Evolutionary conservation across 1,284 basidiomycete species (phyloP), one percentile per base, ranked within the genome.

Genomic region (Irpex sp.): DNA sequence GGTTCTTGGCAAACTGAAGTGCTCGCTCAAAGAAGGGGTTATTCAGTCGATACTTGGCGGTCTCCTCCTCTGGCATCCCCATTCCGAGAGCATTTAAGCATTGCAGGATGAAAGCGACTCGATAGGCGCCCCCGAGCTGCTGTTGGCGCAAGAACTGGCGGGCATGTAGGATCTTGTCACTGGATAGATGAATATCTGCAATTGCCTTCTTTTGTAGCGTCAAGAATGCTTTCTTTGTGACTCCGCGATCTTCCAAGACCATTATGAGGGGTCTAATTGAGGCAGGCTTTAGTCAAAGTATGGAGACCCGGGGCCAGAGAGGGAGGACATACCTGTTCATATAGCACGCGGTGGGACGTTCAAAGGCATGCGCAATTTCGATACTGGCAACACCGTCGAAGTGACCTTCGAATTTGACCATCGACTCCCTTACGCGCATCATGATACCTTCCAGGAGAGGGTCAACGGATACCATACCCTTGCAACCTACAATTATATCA

Each of bases 391-490:
- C 16, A 8, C 21, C 52, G 8, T 33, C 52, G 33, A 54, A 54
- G 6, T 16, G 16, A 54, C 52, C 80, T 5, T 80, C 72, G 65
- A 91, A 93, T 67, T 93, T 93, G 52, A 79, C 79, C 89, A 92
- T 91, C 0, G 87, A 89, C 5, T 78, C 73, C 33, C 90, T 77
- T 12, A 91, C 69, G 14, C 83, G 77, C 84, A 92, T 88, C 36
- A 78, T 77, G 57, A 85, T 78, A 7, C 77, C 73, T 64, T 79
- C 78, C 45, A 91, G 74, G 59, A 78, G 71, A 16, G 74, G 71
- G 67, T 92, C 88, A 16, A 91, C 76, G 8, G 74, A 78, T 0
- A 92, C 86, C 57, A 91, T 82, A 1, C 89, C 90, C 72, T 91
- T 92, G 71, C 80, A 90, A 14, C 72, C 71, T 72, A 57, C 23